Evolutionary conservation across 192 early-diverging fungal genomes (phyloP), one percentile per base, ranked within the genome.

Genomic region (Spizellomyces punctatus): DNA sequence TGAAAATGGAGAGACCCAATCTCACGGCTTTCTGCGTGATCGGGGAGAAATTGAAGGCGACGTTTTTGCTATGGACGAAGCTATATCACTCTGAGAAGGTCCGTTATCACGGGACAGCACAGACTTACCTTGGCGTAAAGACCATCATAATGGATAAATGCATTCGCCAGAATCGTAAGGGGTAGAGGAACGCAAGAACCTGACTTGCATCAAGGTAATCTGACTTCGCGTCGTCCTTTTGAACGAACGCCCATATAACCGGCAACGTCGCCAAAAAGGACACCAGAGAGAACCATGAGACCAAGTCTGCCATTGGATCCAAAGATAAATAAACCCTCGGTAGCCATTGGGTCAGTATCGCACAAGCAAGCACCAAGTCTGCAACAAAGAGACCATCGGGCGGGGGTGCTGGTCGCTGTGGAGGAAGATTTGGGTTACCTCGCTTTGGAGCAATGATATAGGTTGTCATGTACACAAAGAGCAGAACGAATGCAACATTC

Each of bases 161-260:
- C 76, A 89, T 71, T 1, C 90, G 81, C 81, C 86, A 82, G 68
- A 92, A 91, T 10, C 91, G 78, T 42, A 91, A 74, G 19, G 90
- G 90, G 58, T 91, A 67, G 56, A 78, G 68, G 54, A 72, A 81
- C 5, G 84, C 73, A 6, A 80, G 46, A 47, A 17, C 41, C 6
- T 83, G 87, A 14, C 83, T 58, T 41, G 66, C 88, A 48, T 81
- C 84, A 85, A 91, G 85, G 64, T 88, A 91, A 50, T 88, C 84
- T 6, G 67, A 50, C 46, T 77, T 60, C 19, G 81, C 64, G 10
- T 64, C 57, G 4, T 80, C 77, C 56, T 84, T 79, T 7, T 61
- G 12, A 44, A 81, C n/a, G 14, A 50, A 58, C 8, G 78, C 78
- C 52, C 75, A 74, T 0, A 89, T 78, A 3, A 88, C 83, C 21